phyloP scores from a whole-genome alignment of 208 protist genomes.

The Leishmania arabica region DNA sequence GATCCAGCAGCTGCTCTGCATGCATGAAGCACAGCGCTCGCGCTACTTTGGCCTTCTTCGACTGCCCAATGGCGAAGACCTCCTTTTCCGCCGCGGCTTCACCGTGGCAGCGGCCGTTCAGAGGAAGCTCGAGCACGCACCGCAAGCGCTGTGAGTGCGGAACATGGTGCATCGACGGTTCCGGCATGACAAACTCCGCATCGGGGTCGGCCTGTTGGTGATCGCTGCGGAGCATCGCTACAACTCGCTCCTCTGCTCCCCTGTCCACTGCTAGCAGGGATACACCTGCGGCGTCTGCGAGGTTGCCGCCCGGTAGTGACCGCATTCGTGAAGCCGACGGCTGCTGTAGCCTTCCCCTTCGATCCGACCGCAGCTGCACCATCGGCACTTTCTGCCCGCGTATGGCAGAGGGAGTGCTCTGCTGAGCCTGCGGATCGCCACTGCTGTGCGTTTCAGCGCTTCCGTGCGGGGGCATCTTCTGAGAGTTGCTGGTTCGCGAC shows the following conservation, averaged over 20 bases:
- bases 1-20: slow-evolving; percentile 65
- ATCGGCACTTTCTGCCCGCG: not conserved
- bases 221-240: slow-evolving; percentile 37
- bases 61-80: slow-evolving; percentile 63
- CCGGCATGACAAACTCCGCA: not conserved
- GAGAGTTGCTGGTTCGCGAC: too few relatives aligned
- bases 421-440: not conserved
- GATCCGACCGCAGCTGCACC: not conserved
- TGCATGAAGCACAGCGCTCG: slow-evolving; percentile 79
- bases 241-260: slow-evolving; percentile 36
- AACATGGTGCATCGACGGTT: slow-evolving; percentile 30
- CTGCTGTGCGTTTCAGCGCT: not conserved
- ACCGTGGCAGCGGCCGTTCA: slow-evolving; percentile 6
- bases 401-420: not conserved
- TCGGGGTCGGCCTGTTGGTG: slow-evolving; percentile 13
- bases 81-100: not conserved
- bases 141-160: slow-evolving; percentile 48
- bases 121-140: slow-evolving; percentile 41
- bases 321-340: not conserved
- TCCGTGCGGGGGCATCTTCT: not conserved
- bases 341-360: not conserved
- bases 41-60: slow-evolving; percentile 50
- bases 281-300: slow-evolving; percentile 21
- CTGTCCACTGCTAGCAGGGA: slow-evolving; percentile 24
- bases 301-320: slow-evolving; percentile 25